A percentile compares a stretch with the other conserved stretches of the same genome.
These are phyloP conservation scores for Saccharomycopsis fermentans DNA, from an alignment of 805 yeast genomes.

Conservation along the genomic window DNA sequence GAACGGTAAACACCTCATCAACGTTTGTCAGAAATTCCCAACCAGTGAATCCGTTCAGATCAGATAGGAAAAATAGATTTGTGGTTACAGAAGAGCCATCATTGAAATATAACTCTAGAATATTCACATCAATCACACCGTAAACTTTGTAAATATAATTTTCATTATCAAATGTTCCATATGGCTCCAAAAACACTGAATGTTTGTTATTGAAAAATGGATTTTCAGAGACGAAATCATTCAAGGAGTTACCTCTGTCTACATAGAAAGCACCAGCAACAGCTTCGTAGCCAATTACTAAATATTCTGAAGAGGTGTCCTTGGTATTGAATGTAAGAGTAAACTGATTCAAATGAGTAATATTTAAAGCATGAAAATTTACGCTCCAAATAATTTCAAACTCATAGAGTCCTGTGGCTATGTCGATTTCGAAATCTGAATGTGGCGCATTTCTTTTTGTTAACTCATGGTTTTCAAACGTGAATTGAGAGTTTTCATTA, in stretches of 20 bases:
- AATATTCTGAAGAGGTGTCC: slow-evolving; percentile 19
- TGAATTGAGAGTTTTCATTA: not conserved
- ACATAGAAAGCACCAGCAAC: slow-evolving; percentile 22
- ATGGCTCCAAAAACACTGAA: slow-evolving; percentile 22
- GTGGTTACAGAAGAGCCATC: slow-evolving; percentile 25
- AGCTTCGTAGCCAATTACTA: slow-evolving; percentile 24
- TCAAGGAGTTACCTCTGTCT: slow-evolving; percentile 23
- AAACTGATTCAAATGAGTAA: slow-evolving; percentile 18
- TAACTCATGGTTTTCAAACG: not conserved
- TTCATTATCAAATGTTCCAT: slow-evolving; percentile 16
- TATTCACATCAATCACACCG: slow-evolving; percentile 26
- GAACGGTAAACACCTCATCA: not conserved
- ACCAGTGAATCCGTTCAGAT: slow-evolving; percentile 1
- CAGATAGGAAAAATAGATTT: slow-evolving; percentile 24
- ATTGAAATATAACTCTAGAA: slow-evolving; percentile 26
- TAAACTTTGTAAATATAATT: slow-evolving; percentile 21
- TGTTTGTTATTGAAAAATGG: slow-evolving; percentile 24
- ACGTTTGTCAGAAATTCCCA: not conserved
- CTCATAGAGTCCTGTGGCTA: slow-evolving; percentile 22
- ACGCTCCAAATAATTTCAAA: slow-evolving; percentile 22
- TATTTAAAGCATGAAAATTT: slow-evolving; percentile 8
- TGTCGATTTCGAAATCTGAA: not conserved
- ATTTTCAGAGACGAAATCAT: slow-evolving; percentile 20
- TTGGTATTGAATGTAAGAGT: slow-evolving; percentile 19
- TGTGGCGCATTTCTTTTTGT: not conserved